These are phyloP conservation scores for Dactylis glomerata DNA, from an alignment of 176 grass and related monocot species.

Conservation along the genomic window DNA sequence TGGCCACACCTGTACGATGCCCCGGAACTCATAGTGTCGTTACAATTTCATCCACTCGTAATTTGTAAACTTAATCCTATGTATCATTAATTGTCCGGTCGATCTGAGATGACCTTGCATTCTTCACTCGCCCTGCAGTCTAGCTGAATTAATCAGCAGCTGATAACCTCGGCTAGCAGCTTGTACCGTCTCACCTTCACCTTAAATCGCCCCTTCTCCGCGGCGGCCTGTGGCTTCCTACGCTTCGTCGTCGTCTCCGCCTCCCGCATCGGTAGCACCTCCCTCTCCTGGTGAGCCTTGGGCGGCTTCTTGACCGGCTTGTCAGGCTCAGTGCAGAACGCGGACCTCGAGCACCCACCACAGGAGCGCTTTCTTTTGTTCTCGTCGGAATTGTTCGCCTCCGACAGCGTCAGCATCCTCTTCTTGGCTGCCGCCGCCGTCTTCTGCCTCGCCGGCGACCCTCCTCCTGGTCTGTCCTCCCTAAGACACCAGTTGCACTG, in stretches of 20 bases:
- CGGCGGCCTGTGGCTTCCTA: neutral
- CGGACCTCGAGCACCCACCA: constrained; percentile 1
- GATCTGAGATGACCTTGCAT: neutral
- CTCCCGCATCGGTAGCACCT: neutral
- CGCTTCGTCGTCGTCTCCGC: neutral
- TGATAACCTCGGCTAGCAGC: constrained; percentile 69
- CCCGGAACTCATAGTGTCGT: neutral
- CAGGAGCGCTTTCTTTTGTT: neutral
- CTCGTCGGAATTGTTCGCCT: neutral
- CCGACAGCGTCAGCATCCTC: neutral
- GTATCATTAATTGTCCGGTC: neutral
- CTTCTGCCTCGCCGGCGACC: neutral
- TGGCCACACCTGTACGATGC: neutral
- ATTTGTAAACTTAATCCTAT: neutral
- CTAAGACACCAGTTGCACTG: constrained; percentile 87
- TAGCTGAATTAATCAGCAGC: constrained; percentile 19
- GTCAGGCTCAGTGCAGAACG: constrained; percentile 24
- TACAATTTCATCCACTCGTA: neutral
- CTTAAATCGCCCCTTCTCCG: constrained; percentile 28
- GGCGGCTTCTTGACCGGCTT: constrained; percentile 65
- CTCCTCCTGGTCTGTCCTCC: constrained; percentile 1
- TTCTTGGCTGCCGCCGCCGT: neutral
- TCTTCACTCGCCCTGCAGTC: neutral
- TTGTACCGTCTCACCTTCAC: constrained; percentile 71
- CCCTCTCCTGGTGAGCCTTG: neutral